These are phyloP conservation scores for Aspergillus nidulans DNA, from an alignment of 495 filamentous ascomycete genomes.

Conservation along the genomic window DNA sequence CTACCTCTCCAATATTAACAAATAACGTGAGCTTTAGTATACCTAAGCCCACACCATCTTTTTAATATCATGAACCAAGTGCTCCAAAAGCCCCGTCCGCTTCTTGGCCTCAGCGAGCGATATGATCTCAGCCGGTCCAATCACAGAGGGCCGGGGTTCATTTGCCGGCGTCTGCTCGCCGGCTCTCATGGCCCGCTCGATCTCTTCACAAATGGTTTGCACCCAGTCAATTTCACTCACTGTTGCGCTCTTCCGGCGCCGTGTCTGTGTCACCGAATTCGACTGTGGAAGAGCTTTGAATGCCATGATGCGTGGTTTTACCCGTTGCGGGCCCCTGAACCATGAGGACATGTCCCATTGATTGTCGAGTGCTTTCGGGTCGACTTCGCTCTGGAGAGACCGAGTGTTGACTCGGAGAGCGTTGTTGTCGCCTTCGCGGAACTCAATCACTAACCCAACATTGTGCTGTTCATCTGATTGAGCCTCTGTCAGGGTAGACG, in stretches of 20 bases:
- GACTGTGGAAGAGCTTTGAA: slow-evolving; percentile 47
- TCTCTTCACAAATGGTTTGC: slow-evolving; percentile 61
- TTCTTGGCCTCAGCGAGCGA: slow-evolving; percentile 77
- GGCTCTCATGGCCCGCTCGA: slow-evolving; percentile 41
- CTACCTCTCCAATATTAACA: too few relatives aligned
- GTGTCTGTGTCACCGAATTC: slow-evolving; percentile 39
- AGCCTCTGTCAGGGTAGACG: slow-evolving; percentile 67
- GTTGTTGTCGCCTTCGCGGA: slow-evolving; percentile 60
- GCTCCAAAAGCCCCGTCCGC: slow-evolving; percentile 81
- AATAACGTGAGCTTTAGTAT: neutral
- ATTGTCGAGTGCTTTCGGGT: slow-evolving; percentile 24
- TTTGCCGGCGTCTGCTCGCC: slow-evolving; percentile 19
- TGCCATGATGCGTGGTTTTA: slow-evolving; percentile 46
- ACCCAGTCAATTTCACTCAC: slow-evolving; percentile 68
- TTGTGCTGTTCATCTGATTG: slow-evolving; percentile 75
- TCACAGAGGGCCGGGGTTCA: slow-evolving; percentile 20
- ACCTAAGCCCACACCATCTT: slow-evolving; percentile 81
- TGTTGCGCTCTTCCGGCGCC: slow-evolving; percentile 26
- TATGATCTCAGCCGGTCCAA: slow-evolving; percentile 76
- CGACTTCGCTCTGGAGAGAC: slow-evolving; percentile 59
- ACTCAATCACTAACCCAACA: slow-evolving; percentile 75
- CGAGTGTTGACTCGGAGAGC: slow-evolving; percentile 78
- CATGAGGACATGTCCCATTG: slow-evolving; percentile 42
- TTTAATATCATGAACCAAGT: slow-evolving; percentile 80
- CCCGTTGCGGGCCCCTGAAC: slow-evolving; percentile 32